Evolutionary conservation across 768 basidiomycete genomes (phyloP), one percentile per base, ranked within the genome.

Genomic region (Pisolithus orientalis): DNA sequence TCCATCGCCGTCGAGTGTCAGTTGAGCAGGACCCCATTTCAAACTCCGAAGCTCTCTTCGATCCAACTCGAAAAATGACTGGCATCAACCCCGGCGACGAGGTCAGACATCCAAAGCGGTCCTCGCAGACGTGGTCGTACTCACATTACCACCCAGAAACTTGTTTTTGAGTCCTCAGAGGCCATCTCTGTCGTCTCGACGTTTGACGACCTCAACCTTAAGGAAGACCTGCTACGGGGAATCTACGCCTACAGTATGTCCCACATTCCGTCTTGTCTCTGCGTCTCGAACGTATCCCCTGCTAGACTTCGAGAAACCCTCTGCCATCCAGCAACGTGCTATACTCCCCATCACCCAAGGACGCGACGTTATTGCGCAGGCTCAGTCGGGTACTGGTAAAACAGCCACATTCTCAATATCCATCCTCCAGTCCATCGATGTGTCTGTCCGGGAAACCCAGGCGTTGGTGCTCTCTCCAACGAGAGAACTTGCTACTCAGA

Each of bases 301-400:
- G 24, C 38, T 77, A 80, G 90, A 91, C 69, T 98, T 97, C 64
- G 95, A 99, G 79, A 94, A 93, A 64, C 95, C 95, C 24, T 98
- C 95, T 55, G 94, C 95, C 55, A 97, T 99, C 65, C 95, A 99
- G 75, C 93, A 96, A 73, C 87, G 94, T 59, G 95, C 95, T 46
- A 97, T 99, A 70, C 76, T 95, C 53, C 95, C 95, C 48, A 95
- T 99, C 66, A 90, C 84, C 46, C 88, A 91, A 75, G 91, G 91
- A 28, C 85, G 94, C 58, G 95, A 98, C 79, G 95, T 97, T 55
- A 97, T 99, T 68, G 95, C 95, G 34, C 95, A 97, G 75, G 95
- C 95, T 40, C 95, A 98, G 75, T 96, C 94, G 32, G 95, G 95
- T 68, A 97, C 95, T 37, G 95, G 95, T 80, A 99, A 98, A 90